Conservation (phyloP, 352 stramenopile species). For the Globisporangium emineosum region DNA sequence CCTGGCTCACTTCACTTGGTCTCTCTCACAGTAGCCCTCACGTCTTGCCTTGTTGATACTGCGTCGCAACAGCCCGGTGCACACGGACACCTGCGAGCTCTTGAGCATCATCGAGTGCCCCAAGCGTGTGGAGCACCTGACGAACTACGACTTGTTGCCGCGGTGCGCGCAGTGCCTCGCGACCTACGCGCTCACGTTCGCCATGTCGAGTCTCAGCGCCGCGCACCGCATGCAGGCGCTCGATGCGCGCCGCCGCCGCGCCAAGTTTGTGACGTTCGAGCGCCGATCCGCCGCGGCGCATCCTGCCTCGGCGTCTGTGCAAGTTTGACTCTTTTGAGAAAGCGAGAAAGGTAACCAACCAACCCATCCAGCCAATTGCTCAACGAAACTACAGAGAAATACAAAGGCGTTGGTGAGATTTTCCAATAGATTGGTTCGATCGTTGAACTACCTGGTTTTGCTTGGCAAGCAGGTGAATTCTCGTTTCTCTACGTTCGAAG, state of each 20-base stretch:
- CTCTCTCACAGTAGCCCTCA: conserved; percentile 4
- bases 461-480: neutral
- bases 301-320: conserved; percentile 14
- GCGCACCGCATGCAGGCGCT: conserved; percentile 42
- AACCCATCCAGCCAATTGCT: neutral
- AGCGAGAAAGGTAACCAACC: neutral
- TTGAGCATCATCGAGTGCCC: conserved; percentile 43
- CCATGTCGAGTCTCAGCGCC: conserved; percentile 36
- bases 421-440: neutral
- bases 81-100: conserved; percentile 29
- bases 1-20: neutral
- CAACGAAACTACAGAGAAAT: neutral
- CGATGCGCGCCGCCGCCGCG: conserved; percentile 32
- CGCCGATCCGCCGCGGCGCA: conserved; percentile 13
- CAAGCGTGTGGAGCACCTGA: conserved; percentile 22
- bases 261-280: conserved; percentile 42
- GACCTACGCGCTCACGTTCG: conserved; percentile 38
- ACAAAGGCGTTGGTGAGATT: neutral
- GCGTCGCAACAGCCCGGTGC: conserved; percentile 30
- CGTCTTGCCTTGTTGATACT: neutral
- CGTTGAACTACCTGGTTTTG: neutral
- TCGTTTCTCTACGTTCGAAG: neutral
- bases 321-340: conserved; percentile 1
- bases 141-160: conserved; percentile 36
- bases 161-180: conserved; percentile 38